phyloP scores from a whole-genome alignment of 345 rosid species.

The Bretschneidera sinensis region DNA sequence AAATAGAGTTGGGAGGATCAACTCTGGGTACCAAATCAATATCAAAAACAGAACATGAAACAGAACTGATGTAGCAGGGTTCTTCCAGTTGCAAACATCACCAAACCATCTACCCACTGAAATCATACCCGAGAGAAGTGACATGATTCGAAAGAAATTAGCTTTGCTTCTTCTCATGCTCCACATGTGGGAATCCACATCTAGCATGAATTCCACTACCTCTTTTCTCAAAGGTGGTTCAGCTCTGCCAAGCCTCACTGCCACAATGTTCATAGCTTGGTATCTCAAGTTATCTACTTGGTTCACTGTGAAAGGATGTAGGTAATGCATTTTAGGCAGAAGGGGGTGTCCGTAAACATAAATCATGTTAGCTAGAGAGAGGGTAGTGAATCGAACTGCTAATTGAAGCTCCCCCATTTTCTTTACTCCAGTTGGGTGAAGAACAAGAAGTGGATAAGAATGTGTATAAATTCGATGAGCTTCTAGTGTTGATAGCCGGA shows the following conservation, averaged over 20 bases:
- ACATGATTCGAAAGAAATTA: constrained; percentile 74
- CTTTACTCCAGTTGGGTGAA: constrained; percentile 63
- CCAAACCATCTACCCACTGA: constrained; percentile 47
- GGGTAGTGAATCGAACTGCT: constrained; percentile 59
- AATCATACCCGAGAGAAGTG: constrained; percentile 49
- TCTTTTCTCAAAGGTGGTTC: constrained; percentile 87
- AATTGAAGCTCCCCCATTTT: constrained; percentile 76
- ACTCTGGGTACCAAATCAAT: constrained; percentile 66
- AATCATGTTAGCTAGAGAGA: constrained; percentile 62
- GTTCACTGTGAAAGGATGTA: constrained; percentile 74
- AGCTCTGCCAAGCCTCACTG: constrained; percentile 65
- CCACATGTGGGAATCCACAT: constrained; percentile 84
- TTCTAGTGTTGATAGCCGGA: constrained; percentile 70
- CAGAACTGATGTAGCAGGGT: constrained; percentile 56
- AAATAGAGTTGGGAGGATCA: constrained; percentile 63
- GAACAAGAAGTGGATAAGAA: constrained; percentile 71
- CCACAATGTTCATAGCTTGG: constrained; percentile 84
- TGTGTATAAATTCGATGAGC: constrained; percentile 69
- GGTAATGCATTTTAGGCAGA: constrained; percentile 87
- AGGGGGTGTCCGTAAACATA: constrained; percentile 57
- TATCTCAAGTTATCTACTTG: constrained; percentile 65
- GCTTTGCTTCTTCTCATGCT: constrained; percentile 96
- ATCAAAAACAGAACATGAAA: constrained; percentile 64
- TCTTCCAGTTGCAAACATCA: constrained; percentile 68
- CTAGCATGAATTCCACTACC: constrained; percentile 82